These are phyloP conservation scores for Rehmannia glutinosa DNA, from an alignment of 257 asterid genomes.

Conservation along the genomic window DNA sequence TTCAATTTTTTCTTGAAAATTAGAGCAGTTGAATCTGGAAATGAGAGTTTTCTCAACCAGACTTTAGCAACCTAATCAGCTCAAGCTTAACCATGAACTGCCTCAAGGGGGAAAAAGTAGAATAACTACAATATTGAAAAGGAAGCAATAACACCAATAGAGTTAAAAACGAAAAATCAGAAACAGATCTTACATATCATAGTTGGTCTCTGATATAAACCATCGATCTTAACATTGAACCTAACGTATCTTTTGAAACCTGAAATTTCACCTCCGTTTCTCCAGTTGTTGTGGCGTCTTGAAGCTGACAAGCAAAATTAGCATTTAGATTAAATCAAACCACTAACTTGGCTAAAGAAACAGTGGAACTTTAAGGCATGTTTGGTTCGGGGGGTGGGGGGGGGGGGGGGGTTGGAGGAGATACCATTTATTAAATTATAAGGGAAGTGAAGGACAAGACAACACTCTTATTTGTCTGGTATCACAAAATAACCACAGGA, in stretches of 20 bases:
- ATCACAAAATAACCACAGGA: too few species aligned
- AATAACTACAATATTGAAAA: background rate
- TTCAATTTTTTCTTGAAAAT: background rate
- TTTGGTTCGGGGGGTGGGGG: background rate
- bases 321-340: slow-evolving; percentile 3
- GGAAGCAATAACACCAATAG: slow-evolving; percentile 3
- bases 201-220: slow-evolving; percentile 75
- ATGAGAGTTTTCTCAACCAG: too few species aligned
- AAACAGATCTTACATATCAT: slow-evolving; percentile 39
- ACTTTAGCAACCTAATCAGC: too few species aligned
- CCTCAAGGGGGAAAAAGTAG: background rate
- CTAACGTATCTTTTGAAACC: slow-evolving; percentile 72
- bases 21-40: background rate
- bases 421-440: too few species aligned
- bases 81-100: background rate
- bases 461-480: too few species aligned
- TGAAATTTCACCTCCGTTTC: slow-evolving; percentile 80
- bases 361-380: background rate
- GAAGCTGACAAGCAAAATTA: slow-evolving; percentile 46
- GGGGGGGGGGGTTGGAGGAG: too few species aligned
- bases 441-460: background rate
- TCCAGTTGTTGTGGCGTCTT: slow-evolving; percentile 55
- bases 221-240: slow-evolving; percentile 78
- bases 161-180: slow-evolving; percentile 9
- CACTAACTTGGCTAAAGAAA: too few species aligned